These are phyloP conservation scores for Ophiocordyceps polyrhachis-furcata DNA, from an alignment of 2,329 filamentous ascomycete species.

Conservation along the genomic window DNA sequence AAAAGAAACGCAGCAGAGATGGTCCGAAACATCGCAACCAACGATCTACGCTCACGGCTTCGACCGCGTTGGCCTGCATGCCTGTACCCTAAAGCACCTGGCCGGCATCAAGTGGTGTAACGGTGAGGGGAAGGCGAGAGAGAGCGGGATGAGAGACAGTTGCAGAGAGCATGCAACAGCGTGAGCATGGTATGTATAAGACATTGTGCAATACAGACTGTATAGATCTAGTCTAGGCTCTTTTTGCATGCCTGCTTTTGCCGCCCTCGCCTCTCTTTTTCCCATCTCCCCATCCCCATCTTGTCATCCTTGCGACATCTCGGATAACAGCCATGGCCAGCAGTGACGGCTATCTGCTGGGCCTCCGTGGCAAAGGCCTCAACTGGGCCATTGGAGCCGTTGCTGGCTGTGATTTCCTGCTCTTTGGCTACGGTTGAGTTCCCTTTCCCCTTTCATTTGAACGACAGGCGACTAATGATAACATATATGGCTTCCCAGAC, in stretches of 20 bases:
- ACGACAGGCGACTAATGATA: neutral
- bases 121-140: neutral
- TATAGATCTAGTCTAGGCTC: neutral
- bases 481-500: constrained; percentile 26
- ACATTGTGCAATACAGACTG: neutral
- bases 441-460: neutral
- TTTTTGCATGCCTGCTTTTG: neutral
- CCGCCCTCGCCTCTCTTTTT: neutral
- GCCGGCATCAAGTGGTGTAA: neutral
- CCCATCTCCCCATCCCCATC: neutral
- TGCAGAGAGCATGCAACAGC: neutral
- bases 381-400: constrained; percentile 53
- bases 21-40: neutral
- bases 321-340: neutral
- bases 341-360: constrained; percentile 31
- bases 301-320: neutral
- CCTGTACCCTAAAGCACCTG: too few relatives aligned
- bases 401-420: constrained; percentile 54
- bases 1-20: neutral
- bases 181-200: neutral
- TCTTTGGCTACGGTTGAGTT: constrained; percentile 33
- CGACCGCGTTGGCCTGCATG: neutral
- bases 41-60: neutral
- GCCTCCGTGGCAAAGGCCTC: constrained; percentile 44
- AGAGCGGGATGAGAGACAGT: neutral